Conservation (phyloP, 1,139 yeast genomes). For the Sugiyamaella grinbergsii region DNA sequence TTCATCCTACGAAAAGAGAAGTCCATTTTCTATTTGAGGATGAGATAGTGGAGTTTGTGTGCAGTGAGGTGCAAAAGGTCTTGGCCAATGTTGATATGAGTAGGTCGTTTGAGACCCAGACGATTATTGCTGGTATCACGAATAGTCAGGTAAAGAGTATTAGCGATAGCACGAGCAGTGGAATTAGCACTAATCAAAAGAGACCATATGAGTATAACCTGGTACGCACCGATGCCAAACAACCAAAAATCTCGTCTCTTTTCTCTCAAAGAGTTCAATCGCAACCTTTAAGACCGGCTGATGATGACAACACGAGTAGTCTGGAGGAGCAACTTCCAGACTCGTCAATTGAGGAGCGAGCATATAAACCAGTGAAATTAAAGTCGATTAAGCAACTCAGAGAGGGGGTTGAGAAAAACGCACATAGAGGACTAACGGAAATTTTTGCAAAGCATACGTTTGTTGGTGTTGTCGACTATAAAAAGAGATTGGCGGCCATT, state of each 20-base stretch:
- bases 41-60: slow-evolving; percentile 70
- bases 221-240: slow-evolving; percentile 70
- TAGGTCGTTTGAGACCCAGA: slow-evolving; percentile 69
- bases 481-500: slow-evolving; percentile 69
- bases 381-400: slow-evolving; percentile 53
- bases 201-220: slow-evolving; percentile 42
- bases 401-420: slow-evolving; percentile 50
- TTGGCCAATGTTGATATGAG: slow-evolving; percentile 67
- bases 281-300: neutral
- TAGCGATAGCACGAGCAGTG: neutral
- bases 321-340: too few relatives aligned
- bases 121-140: slow-evolving; percentile 45
- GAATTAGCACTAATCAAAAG: slow-evolving; percentile 19
- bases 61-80: slow-evolving; percentile 52
- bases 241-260: slow-evolving; percentile 56
- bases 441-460: slow-evolving; percentile 70
- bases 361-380: slow-evolving; percentile 28
- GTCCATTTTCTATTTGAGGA: slow-evolving; percentile 85
- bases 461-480: slow-evolving; percentile 80
- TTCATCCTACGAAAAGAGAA: slow-evolving; percentile 94
- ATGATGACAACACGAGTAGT: neutral
- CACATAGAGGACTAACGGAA: slow-evolving; percentile 61
- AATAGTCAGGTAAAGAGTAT: neutral
- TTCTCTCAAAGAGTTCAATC: slow-evolving; percentile 28
- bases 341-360: slow-evolving; percentile 5